A percentile compares a stretch with the other conserved stretches of the same genome.
Evolutionary conservation across 1,284 basidiomycete genomes (phyloP).

Genomic region (Nidula niveotomentosa): DNA sequence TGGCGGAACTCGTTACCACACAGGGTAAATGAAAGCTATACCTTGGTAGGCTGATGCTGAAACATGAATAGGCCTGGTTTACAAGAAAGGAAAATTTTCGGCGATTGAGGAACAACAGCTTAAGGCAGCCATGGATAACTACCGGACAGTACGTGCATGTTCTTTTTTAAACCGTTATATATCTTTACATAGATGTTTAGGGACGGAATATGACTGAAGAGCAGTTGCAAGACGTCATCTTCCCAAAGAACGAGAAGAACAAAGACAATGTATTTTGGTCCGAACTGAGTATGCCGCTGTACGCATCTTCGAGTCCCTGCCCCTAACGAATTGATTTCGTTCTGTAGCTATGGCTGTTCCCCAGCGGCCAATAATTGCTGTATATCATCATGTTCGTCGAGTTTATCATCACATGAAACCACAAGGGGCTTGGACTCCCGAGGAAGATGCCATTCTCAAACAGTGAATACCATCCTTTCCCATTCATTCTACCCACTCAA

Average conservation of each 20-base stretch:
- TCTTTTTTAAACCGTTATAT: too few species aligned
- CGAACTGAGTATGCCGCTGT: conserved; percentile 62
- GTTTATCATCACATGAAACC: conserved; percentile 63
- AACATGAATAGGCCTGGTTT: conserved; percentile 60
- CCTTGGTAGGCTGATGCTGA: neutral
- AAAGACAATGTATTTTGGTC: conserved; percentile 73
- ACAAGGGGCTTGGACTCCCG: conserved; percentile 68
- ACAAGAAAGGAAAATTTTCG: conserved; percentile 84
- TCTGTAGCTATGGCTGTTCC: conserved; percentile 62
- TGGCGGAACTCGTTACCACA: conserved; percentile 62
- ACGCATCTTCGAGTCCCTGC: neutral
- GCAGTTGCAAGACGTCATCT: conserved; percentile 63
- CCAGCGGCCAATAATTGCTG: conserved; percentile 73
- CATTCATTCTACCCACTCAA: neutral
- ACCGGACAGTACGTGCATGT: conserved; percentile 47
- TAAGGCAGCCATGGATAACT: conserved; percentile 60
- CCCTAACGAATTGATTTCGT: too few species aligned
- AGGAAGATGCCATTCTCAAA: conserved; percentile 67
- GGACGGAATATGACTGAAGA: conserved; percentile 46
- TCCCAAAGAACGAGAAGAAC: conserved; percentile 58
- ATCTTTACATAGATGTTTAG: conserved; percentile 24
- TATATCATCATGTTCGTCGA: conserved; percentile 79
- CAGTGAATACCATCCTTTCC: conserved; percentile 40
- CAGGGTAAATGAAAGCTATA: conserved; percentile 50
- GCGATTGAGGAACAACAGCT: conserved; percentile 71